Base-by-base conservation (phyloP, 1,139 yeast species). In the Diutina sp. region DNA sequence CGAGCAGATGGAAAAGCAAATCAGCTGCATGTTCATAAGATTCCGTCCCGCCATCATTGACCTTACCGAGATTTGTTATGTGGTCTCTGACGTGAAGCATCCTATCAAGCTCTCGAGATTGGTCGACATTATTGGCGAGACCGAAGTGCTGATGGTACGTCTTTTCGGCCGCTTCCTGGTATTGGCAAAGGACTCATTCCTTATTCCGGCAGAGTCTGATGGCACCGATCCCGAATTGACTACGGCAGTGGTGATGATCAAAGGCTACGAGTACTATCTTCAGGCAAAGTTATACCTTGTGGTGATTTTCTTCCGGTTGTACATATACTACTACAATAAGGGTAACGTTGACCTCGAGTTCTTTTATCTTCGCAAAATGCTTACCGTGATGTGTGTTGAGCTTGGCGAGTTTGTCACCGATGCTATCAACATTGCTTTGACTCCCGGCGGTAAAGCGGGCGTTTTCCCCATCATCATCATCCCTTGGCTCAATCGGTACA, bases 311-410 rank as follows among this genome's bases (percentile, higher is more conserved):
- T 60, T 55, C 56, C 60, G 60, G 56, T 57, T 61, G 50, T 56
- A 60, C 54, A 55, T 58, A 14, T 60, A 59, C 56, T 61, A 58
- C 56, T 55, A 57, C 44, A 46, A 51, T 51, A 58, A 55, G 46
- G 57, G 56, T 2, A 53, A 60, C 48, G 46, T 32, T 4, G 55
- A 55, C 16, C 52, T 60, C 46, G 58, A 59, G 44, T 59, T 55
- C 47, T 55, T 57, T 51, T 61, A 50, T 18, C 44, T 50, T 12
- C 21, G 28, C 25, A 50, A 50, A 29, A 8, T 50, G 12, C 21
- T 32, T 9, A 32, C 44, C 1, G 11, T 50, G 2, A 16, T 50
- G 28, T 32, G n/a, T 18, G 45, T 50, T 6, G 53, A 50, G 8
- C 32, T 50, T 11, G n/a, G 53, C n/a, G 44, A 50, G 7, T 30